A percentile compares a stretch with the other conserved stretches of the same genome.
Evolutionary conservation across 2,329 filamentous ascomycete genomes (phyloP).

Genomic region (Cercospora brassicicola): DNA sequence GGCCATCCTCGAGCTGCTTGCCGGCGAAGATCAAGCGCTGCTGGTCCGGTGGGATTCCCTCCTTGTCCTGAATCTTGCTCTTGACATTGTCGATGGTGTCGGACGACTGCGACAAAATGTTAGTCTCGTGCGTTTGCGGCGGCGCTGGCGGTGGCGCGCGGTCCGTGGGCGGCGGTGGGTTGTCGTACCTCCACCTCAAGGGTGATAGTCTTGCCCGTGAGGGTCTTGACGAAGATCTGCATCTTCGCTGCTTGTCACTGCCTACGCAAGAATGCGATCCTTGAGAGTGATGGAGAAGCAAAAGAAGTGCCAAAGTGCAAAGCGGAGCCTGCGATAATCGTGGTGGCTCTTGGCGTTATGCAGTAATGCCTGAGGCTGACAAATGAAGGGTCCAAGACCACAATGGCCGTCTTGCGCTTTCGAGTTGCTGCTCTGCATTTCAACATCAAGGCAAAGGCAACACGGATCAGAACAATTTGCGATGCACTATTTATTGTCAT

Average conservation of each 20-base stretch:
- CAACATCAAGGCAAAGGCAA: neutral
- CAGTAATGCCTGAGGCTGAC: neutral
- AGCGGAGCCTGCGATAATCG: slow-evolving; percentile 6
- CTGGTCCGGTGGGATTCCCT: slow-evolving; percentile 98
- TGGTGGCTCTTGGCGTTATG: slow-evolving; percentile 2
- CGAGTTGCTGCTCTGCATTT: neutral
- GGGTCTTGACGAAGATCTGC: slow-evolving; percentile 98
- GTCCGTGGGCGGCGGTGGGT: slow-evolving; percentile 35
- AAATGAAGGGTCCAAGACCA: neutral
- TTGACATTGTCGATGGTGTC: slow-evolving; percentile 99
- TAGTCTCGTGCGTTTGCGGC: slow-evolving; percentile 6
- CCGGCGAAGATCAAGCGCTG: slow-evolving; percentile 99
- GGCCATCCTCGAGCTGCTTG: slow-evolving; percentile 99
- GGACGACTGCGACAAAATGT: slow-evolving; percentile 58
- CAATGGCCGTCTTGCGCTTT: neutral
- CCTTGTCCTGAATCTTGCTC: slow-evolving; percentile 98
- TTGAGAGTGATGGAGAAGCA: slow-evolving; percentile 11
- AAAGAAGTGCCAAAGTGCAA: slow-evolving; percentile 5
- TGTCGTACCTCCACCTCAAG: slow-evolving; percentile 79
- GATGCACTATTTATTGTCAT: neutral
- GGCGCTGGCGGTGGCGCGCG: slow-evolving; percentile 1
- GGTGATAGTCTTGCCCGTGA: slow-evolving; percentile 99
- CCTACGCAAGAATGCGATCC: slow-evolving; percentile 15
- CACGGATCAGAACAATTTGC: neutral
- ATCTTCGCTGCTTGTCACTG: slow-evolving; percentile 45